Conservation (phyloP, 371 early-diverging fungal genomes). For the Mortierella sp. region DNA sequence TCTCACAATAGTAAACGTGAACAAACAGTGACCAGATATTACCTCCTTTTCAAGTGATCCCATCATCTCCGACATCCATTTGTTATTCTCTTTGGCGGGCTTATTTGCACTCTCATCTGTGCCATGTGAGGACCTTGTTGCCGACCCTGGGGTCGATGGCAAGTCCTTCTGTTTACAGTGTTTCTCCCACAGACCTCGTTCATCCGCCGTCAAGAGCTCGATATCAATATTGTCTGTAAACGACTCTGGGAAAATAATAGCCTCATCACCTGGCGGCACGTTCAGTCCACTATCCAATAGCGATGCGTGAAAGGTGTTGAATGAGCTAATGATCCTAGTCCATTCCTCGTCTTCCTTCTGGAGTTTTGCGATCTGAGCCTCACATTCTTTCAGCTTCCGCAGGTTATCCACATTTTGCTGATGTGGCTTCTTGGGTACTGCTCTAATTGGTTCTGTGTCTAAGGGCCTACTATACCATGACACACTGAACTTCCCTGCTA, state of each 20-base stretch:
- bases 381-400: conserved; percentile 52
- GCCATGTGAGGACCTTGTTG: not conserved
- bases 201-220: conserved; percentile 42
- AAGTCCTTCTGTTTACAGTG: conserved; percentile 28
- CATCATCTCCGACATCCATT: conserved; percentile 50
- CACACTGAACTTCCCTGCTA: conserved; percentile 58
- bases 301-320: conserved; percentile 54
- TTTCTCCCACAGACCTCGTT: conserved; percentile 50
- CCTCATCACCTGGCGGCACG: conserved; percentile 35
- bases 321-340: conserved; percentile 54
- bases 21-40: not conserved
- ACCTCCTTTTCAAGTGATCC: conserved; percentile 52
- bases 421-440: conserved; percentile 57
- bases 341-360: conserved; percentile 60
- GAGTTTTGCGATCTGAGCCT: conserved; percentile 55
- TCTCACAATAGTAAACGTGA: not conserved
- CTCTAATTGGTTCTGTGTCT: conserved; percentile 23
- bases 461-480: conserved; percentile 70
- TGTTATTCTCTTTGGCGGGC: conserved; percentile 19
- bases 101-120: not conserved
- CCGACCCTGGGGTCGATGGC: conserved; percentile 7
- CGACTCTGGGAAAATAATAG: conserved; percentile 18
- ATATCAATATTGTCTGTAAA: conserved; percentile 35
- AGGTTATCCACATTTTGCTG: conserved; percentile 67
- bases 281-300: conserved; percentile 36